phyloP scores from a whole-genome alignment of 176 grass and related monocot genomes.

The Hordeum marinum region DNA sequence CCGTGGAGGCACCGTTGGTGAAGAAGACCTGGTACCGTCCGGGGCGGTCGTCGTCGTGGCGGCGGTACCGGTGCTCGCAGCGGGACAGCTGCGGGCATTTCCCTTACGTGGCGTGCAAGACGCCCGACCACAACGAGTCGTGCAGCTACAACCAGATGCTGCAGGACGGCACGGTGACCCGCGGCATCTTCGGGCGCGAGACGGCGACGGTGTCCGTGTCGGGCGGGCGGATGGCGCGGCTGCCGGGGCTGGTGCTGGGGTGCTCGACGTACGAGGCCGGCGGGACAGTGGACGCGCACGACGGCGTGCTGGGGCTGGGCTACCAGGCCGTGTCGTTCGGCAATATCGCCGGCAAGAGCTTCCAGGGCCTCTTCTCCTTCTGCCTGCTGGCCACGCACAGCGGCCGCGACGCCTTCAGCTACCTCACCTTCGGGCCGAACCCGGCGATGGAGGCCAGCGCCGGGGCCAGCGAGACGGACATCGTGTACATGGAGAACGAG shows the following conservation, averaged over 20 bases:
- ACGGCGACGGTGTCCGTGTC: constrained; percentile 60
- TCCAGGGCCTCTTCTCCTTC: constrained; percentile 75
- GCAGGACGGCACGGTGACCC: constrained; percentile 47
- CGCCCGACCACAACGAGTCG: constrained; percentile 22
- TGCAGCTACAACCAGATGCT: constrained; percentile 44
- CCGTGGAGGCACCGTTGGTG: not conserved
- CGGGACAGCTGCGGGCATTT: constrained; percentile 36
- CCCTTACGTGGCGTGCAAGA: constrained; percentile 26
- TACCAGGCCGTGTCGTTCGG: constrained; percentile 57
- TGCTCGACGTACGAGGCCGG: constrained; percentile 58
- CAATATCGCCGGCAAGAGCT: constrained; percentile 29
- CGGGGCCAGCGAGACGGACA: constrained; percentile 16
- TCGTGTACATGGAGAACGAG: constrained; percentile 15
- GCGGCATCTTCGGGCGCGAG: constrained; percentile 64
- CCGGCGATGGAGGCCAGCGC: not conserved
- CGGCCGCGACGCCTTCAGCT: constrained; percentile 50
- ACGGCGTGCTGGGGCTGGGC: constrained; percentile 73
- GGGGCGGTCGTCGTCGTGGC: constrained; percentile 56
- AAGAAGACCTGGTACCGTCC: constrained; percentile 47
- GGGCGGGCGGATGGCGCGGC: constrained; percentile 44
- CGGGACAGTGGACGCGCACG: constrained; percentile 39
- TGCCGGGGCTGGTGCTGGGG: constrained; percentile 59
- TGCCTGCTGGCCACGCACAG: constrained; percentile 69
- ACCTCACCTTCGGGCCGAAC: constrained; percentile 65
- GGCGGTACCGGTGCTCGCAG: constrained; percentile 50